These are phyloP conservation scores for Tylopilus plumbeoviolaceoides DNA, from an alignment of 768 basidiomycete genomes.

Conservation along the genomic window DNA sequence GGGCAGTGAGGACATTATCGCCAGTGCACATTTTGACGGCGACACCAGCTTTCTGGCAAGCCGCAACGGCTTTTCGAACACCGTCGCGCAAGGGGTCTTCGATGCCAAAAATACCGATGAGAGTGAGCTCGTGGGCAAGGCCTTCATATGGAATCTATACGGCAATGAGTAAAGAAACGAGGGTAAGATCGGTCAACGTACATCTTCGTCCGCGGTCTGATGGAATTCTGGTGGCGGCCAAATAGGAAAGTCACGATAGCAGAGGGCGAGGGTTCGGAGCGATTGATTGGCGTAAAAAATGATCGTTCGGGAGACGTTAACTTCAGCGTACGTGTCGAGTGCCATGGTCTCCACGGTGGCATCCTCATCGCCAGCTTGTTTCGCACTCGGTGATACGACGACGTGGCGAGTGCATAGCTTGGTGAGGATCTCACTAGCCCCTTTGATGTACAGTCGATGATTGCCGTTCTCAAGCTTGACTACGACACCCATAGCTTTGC, in stretches of 20 bases:
- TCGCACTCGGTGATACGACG: constrained; percentile 44
- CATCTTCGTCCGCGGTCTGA: constrained; percentile 49
- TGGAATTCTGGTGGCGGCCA: constrained; percentile 72
- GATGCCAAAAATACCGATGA: constrained; percentile 90
- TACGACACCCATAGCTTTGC: constrained; percentile 94
- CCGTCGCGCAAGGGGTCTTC: constrained; percentile 93
- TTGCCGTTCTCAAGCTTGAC: constrained; percentile 49
- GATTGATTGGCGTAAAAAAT: constrained; percentile 98
- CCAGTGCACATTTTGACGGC: constrained; percentile 98
- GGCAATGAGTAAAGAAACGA: constrained; percentile 8
- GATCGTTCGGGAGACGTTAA: constrained; percentile 89
- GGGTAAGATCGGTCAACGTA: constrained; percentile 24
- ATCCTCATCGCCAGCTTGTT: constrained; percentile 16
- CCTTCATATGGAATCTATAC: constrained; percentile 63
- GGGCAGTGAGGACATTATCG: constrained; percentile 91
- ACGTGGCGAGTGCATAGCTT: constrained; percentile 73
- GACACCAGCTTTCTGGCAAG: constrained; percentile 88
- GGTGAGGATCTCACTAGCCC: constrained; percentile 89
- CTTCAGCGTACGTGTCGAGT: constrained; percentile 64
- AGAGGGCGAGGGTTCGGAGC: constrained; percentile 89
- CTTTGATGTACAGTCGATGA: constrained; percentile 81
- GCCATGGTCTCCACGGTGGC: constrained; percentile 47
- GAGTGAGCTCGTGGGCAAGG: constrained; percentile 68
- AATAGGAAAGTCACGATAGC: constrained; percentile 79
- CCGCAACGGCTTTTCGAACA: constrained; percentile 82